Evolutionary conservation across 164 flowering plant genomes (phyloP).

Genomic region (Echeveria elegans): DNA sequence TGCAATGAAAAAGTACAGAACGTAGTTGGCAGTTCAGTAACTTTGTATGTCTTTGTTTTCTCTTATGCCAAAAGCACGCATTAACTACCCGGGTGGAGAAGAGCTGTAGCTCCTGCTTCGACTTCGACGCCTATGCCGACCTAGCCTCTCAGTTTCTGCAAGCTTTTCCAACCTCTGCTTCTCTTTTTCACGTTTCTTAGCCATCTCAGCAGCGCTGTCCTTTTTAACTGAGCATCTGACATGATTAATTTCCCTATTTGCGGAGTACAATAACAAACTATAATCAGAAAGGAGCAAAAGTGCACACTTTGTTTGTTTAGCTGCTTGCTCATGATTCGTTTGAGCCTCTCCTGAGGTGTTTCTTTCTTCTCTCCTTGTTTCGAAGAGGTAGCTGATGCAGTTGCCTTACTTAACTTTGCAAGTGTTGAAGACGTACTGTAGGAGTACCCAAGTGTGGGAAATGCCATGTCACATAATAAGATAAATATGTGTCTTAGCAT

Average conservation of each 20-base stretch:
- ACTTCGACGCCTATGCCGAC: slow-evolving; percentile 59
- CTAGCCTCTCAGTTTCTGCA: slow-evolving; percentile 72
- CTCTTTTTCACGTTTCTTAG: slow-evolving; percentile 90
- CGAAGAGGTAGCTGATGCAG: slow-evolving; percentile 30
- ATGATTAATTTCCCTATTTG: not conserved
- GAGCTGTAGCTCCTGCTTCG: slow-evolving; percentile 79
- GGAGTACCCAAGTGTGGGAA: slow-evolving; percentile 8
- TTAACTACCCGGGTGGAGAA: slow-evolving; percentile 68
- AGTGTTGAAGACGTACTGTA: slow-evolving; percentile 74
- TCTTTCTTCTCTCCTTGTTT: slow-evolving; percentile 89
- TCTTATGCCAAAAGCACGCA: not conserved
- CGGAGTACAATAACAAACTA: not conserved
- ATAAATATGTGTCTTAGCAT: not conserved
- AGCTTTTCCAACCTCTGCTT: slow-evolving; percentile 88
- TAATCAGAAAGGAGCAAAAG: not conserved
- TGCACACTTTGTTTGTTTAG: slow-evolving; percentile 81
- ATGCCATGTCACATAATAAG: not conserved
- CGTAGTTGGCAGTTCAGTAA: not conserved
- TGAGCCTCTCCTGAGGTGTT: slow-evolving; percentile 97
- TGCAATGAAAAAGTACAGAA: not conserved
- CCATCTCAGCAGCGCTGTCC: slow-evolving; percentile 59
- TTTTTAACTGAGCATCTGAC: not conserved
- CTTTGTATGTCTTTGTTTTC: not conserved
- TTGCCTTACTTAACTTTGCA: slow-evolving; percentile 69
- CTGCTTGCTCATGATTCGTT: slow-evolving; percentile 94